A percentile compares a stretch with the other conserved stretches of the same genome.
Evolutionary conservation across 2,329 filamentous ascomycete species (phyloP).

Genomic region (Pleoardoris graminearum): DNA sequence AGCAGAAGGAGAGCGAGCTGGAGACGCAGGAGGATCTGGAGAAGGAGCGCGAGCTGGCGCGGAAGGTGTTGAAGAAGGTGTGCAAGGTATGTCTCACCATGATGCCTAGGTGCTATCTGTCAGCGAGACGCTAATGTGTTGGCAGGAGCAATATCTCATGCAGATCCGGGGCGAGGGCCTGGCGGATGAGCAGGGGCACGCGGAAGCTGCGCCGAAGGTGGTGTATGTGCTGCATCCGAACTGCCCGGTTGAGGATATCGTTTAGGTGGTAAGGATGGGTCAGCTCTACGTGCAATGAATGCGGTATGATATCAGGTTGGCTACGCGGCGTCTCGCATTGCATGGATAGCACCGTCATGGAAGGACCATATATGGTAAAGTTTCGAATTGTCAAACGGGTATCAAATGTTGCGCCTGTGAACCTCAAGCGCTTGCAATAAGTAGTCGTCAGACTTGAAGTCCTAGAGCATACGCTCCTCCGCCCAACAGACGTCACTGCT

Average conservation of each 20-base stretch:
- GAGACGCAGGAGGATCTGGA: conserved; percentile 80
- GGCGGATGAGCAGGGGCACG: conserved; percentile 72
- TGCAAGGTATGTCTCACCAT: conserved; percentile 70
- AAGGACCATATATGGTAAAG: no score
- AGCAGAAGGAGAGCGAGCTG: conserved; percentile 84
- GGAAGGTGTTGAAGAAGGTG: conserved; percentile 92
- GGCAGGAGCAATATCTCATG: conserved; percentile 63
- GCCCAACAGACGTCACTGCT: no score
- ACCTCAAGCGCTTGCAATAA: no score
- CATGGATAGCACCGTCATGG: no score
- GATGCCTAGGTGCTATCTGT: background rate
- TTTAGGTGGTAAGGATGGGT: conserved; percentile 8
- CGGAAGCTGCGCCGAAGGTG: conserved; percentile 55
- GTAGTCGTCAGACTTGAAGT: no score
- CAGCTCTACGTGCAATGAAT: no score
- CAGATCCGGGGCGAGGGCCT: conserved; percentile 79
- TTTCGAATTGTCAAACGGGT: no score
- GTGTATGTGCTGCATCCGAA: conserved; percentile 95
- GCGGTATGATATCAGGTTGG: no score
- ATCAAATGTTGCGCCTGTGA: no score
- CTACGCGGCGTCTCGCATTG: no score
- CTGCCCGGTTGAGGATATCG: conserved; percentile 72
- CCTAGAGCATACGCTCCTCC: no score
- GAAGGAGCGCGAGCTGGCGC: conserved; percentile 70
- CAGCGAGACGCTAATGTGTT: conserved; percentile 20